Evolutionary conservation across 768 basidiomycete genomes (phyloP).

Genomic region (Rhizopogon roseolus): DNA sequence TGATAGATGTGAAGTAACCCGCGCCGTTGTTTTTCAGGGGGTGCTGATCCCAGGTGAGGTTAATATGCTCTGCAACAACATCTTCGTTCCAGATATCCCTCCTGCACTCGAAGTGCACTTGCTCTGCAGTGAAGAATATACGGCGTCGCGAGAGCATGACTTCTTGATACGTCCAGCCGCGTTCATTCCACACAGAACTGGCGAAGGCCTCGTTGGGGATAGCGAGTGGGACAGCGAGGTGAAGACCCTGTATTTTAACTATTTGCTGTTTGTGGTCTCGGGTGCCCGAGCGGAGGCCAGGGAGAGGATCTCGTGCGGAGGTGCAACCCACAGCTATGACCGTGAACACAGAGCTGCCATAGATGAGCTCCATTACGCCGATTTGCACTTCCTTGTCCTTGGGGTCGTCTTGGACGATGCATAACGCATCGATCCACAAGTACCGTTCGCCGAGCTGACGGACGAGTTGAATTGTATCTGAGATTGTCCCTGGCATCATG

Average conservation of each 20-base stretch:
- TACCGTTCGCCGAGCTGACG: neutral
- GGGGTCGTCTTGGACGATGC: constrained; percentile 4
- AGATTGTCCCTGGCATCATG: constrained; percentile 1
- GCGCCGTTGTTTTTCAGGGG: too few relatives aligned
- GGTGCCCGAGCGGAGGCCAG: neutral
- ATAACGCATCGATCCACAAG: constrained; percentile 5
- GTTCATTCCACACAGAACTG: constrained; percentile 4
- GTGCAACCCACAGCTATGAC: neutral
- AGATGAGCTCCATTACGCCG: neutral
- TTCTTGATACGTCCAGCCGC: constrained; percentile 17
- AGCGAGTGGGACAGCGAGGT: neutral
- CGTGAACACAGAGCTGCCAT: neutral
- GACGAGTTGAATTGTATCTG: neutral
- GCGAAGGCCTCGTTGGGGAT: too few relatives aligned
- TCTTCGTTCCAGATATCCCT: too few relatives aligned
- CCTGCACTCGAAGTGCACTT: constrained; percentile 15
- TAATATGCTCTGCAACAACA: too few relatives aligned
- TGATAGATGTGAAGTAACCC: too few relatives aligned
- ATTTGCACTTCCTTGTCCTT: neutral
- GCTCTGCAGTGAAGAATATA: constrained; percentile 15
- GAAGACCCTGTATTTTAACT: neutral
- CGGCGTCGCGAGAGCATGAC: constrained; percentile 12
- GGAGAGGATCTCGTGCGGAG: neutral
- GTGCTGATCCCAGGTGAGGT: too few relatives aligned
- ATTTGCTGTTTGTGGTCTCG: neutral